Evolutionary conservation across 352 stramenopile genomes (phyloP).

Genomic region (Phytophthora agathidicida): DNA sequence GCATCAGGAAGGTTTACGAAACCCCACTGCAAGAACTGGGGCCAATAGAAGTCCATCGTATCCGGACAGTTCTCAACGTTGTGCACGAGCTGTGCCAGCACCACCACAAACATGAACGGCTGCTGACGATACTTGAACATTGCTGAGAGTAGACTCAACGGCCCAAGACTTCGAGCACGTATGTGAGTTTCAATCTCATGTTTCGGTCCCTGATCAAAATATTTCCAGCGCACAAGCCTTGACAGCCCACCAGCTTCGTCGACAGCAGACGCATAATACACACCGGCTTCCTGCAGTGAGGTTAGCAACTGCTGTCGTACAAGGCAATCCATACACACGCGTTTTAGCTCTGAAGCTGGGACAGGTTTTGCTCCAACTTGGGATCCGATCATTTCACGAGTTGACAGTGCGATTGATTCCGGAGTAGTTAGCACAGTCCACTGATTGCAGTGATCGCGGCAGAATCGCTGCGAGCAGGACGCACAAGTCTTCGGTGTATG

Average conservation of each 20-base stretch:
- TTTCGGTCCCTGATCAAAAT: constrained; percentile 60
- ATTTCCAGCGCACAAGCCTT: constrained; percentile 58
- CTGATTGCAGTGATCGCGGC: constrained; percentile 50
- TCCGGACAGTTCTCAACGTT: constrained; percentile 60
- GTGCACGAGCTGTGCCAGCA: constrained; percentile 65
- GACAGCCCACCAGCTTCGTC: constrained; percentile 58
- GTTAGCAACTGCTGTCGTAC: constrained; percentile 58
- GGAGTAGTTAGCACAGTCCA: constrained; percentile 24
- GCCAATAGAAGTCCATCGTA: constrained; percentile 76
- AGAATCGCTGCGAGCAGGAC: constrained; percentile 58
- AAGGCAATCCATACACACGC: constrained; percentile 59
- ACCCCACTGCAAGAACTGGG: constrained; percentile 72
- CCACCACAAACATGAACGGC: constrained; percentile 72
- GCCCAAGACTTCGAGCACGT: constrained; percentile 45
- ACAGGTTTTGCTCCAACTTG: constrained; percentile 6
- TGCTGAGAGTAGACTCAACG: constrained; percentile 56
- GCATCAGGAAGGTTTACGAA: constrained; percentile 52
- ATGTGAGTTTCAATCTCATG: constrained; percentile 47
- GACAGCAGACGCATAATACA: constrained; percentile 44
- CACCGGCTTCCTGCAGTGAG: constrained; percentile 39
- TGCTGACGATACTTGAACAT: constrained; percentile 76
- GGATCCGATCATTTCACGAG: constrained; percentile 1
- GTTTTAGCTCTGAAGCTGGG: constrained; percentile 10
- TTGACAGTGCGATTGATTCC: constrained; percentile 15
- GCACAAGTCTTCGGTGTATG: constrained; percentile 53